Percentiles rank a stretch among this genome's conserved stretches.
phyloP scores from a whole-genome alignment of 768 basidiomycete genomes.

The Boletellus ananas region DNA sequence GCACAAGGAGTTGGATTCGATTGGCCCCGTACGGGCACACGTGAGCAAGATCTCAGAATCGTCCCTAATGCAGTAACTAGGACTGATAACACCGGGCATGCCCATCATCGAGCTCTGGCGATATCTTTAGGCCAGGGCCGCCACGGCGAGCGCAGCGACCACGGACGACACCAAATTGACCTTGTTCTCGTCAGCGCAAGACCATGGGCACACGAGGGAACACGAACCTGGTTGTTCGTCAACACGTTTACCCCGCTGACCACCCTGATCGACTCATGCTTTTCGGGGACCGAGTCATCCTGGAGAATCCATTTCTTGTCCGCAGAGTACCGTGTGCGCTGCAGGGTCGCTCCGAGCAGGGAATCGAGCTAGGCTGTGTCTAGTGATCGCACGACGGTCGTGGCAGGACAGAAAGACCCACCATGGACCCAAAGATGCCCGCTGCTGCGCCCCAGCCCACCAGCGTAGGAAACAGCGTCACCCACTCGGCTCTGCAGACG shows the following conservation, averaged over 20 bases:
- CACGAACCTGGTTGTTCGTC: conserved; percentile 76
- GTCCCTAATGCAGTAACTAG: conserved; percentile 24
- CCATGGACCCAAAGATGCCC: conserved; percentile 79
- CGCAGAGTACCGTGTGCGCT: conserved; percentile 70
- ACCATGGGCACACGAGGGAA: background rate
- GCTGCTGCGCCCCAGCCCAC: conserved; percentile 58
- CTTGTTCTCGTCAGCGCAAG: conserved; percentile 18
- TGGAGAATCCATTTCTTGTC: conserved; percentile 61
- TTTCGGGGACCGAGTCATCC: conserved; percentile 39
- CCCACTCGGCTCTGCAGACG: conserved; percentile 44
- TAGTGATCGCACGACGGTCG: background rate
- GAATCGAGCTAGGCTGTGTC: conserved; percentile 63
- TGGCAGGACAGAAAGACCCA: conserved; percentile 22
- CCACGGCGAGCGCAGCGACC: conserved; percentile 36
- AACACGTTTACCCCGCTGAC: conserved; percentile 65
- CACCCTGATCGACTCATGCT: conserved; percentile 49
- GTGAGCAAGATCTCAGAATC: conserved; percentile 14
- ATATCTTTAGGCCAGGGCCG: conserved; percentile 28
- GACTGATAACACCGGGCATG: background rate
- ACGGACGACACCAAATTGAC: conserved; percentile 45
- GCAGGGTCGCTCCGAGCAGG: conserved; percentile 81
- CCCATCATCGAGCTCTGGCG: too few relatives aligned
- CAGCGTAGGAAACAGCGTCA: conserved; percentile 38
- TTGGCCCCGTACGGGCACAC: background rate
- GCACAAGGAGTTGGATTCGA: background rate